These are phyloP conservation scores for Aspergillus floridensis DNA, from an alignment of 2,329 filamentous ascomycete genomes.

Conservation along the genomic window DNA sequence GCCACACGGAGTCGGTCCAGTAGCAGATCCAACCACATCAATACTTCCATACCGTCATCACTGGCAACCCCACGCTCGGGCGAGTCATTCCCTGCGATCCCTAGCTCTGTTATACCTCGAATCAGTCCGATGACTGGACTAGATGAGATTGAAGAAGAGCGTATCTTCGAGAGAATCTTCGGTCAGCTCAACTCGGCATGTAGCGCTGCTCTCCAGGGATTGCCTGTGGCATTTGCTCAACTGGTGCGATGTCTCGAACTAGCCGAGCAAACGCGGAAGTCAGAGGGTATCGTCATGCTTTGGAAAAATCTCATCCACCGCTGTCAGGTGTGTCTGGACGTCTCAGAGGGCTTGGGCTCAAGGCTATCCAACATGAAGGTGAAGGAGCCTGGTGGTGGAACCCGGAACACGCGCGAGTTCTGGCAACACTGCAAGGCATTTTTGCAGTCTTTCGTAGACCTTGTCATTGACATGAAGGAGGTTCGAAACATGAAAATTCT, in stretches of 20 bases:
- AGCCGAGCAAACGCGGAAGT: conserved; percentile 59
- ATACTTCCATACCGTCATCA: conserved; percentile 47
- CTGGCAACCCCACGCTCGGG: conserved; percentile 72
- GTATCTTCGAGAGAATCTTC: conserved; percentile 79
- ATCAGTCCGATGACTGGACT: conserved; percentile 60
- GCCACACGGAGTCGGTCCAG: conserved; percentile 45
- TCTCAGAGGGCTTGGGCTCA: conserved; percentile 69
- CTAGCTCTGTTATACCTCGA: conserved; percentile 48
- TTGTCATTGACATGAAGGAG: conserved; percentile 48
- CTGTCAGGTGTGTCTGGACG: conserved; percentile 67
- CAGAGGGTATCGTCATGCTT: conserved; percentile 60
- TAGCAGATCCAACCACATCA: conserved; percentile 55
- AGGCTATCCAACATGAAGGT: conserved; percentile 78
- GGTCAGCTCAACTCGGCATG: conserved; percentile 70
- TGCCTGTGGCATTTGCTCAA: conserved; percentile 68
- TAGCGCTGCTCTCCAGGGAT: conserved; percentile 67
- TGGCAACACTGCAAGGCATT: conserved; percentile 67
- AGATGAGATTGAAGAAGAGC: conserved; percentile 70
- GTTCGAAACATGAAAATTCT: conserved; percentile 49
- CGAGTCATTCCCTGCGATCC: conserved; percentile 66
- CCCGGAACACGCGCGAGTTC: conserved; percentile 56
- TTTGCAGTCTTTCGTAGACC: conserved; percentile 48
- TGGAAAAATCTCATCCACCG: conserved; percentile 71
- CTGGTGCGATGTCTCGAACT: conserved; percentile 63
- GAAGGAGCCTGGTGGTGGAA: conserved; percentile 75